These are phyloP conservation scores for Symbiodinium pilosum DNA, from an alignment of 73 alveolate genomes.

Conservation along the genomic window DNA sequence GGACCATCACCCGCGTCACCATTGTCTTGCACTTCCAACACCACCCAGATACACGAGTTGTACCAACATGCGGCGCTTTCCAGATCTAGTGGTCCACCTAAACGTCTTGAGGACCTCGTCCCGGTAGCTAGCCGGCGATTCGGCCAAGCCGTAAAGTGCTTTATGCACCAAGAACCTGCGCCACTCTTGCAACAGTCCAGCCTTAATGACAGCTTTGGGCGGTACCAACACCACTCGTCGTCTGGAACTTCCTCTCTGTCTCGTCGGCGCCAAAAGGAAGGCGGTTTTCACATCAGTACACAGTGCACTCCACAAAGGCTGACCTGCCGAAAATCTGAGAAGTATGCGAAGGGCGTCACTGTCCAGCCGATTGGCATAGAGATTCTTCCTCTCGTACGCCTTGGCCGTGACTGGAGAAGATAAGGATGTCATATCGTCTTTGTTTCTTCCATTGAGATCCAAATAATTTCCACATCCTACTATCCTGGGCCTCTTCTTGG, in stretches of 20 bases:
- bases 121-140: not conserved
- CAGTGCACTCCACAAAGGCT: not conserved
- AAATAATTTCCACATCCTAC: not conserved
- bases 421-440: not conserved
- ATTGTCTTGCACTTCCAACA: not conserved
- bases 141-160: not conserved
- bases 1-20: not conserved
- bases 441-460: not conserved
- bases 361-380: not conserved
- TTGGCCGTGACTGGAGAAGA: not conserved
- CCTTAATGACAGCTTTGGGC: not conserved
- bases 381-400: not conserved
- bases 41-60: not conserved
- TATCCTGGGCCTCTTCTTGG: not conserved
- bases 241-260: not conserved
- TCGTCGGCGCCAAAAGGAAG: not conserved
- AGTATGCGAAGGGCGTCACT: not conserved
- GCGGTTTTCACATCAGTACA: not conserved
- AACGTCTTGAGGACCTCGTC: not conserved
- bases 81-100: not conserved
- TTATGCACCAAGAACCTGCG: not conserved
- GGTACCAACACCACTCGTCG: not conserved
- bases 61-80: not conserved
- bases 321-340: not conserved
- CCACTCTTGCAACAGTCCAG: not conserved